Evolutionary conservation across 495 filamentous ascomycete genomes (phyloP), one percentile per base, ranked within the genome.

Genomic region (Podospora appendiculata): DNA sequence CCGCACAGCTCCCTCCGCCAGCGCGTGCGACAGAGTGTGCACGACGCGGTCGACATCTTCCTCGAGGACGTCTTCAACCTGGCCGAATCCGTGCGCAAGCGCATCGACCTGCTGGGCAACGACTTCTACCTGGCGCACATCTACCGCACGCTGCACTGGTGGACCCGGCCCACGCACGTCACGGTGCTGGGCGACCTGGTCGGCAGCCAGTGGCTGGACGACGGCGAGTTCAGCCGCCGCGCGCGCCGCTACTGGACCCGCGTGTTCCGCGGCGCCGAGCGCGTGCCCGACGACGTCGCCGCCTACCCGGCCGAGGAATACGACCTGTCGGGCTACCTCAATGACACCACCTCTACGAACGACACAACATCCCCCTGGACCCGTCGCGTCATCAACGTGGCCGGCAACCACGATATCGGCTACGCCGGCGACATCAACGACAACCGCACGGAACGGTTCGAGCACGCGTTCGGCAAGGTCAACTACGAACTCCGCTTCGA

Each of bases 81-180:
- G 1, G 56, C 88, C 35, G 71, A 83, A 45, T 80, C 78, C 12
- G 72, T 70, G 32, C 80, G 86, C 56, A 98, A 98, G 71, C 78
- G 80, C 13, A 64, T 98, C 54, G 93, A 98, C 63, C 78, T 95
- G 4, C 76, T 88, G 54, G 93, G 94, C 1, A 98, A 98, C 68
- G 93, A 98, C 67, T 90, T 82, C 57, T 98, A 96, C 68, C 81
- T 98, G 8, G 86, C 87, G 9, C 93, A 96, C 64, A 87, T 96
- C 45, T 96, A 93, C 72, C 81, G 88, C n/a, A 88, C 84, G 0
- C 63, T 95, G 14, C 78, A 79, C 55, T 92, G 88, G 82, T 90
- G 84, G 82, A 79, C 83, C 5, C 65, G 75, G 18, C 93, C 93
- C 19, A 95, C 88, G 0, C 94, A 98, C 68, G 85, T 91, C 25